phyloP scores from a whole-genome alignment of 768 basidiomycete genomes.

The Boletellus ananiceps region DNA sequence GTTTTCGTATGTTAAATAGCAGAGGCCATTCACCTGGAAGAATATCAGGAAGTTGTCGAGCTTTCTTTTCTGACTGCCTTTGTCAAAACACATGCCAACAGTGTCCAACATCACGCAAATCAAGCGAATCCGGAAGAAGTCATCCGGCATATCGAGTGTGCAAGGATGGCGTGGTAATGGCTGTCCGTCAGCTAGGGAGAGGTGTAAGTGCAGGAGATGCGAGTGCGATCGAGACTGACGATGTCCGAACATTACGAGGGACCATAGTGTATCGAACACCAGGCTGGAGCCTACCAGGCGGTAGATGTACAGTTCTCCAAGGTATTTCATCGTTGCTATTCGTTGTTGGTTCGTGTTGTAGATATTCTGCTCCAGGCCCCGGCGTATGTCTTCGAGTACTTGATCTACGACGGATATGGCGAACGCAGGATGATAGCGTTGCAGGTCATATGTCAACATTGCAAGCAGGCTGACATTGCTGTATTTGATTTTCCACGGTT shows the following conservation, averaged over 20 bases:
- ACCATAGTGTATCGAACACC: slow-evolving; percentile 93
- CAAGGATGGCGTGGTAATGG: slow-evolving; percentile 75
- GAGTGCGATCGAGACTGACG: slow-evolving; percentile 49
- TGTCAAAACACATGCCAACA: slow-evolving; percentile 97
- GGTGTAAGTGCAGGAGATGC: slow-evolving; percentile 10
- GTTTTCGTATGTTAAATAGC: background rate
- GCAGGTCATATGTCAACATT: slow-evolving; percentile 92
- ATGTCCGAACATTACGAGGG: slow-evolving; percentile 91
- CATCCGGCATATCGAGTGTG: slow-evolving; percentile 86
- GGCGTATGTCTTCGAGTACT: slow-evolving; percentile 86
- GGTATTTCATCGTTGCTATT: slow-evolving; percentile 87
- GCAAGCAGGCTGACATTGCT: slow-evolving; percentile 85
- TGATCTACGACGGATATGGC: slow-evolving; percentile 88
- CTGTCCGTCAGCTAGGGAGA: slow-evolving; percentile 71
- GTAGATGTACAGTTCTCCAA: slow-evolving; percentile 97
- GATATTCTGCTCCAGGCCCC: slow-evolving; percentile 89
- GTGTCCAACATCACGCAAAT: slow-evolving; percentile 92
- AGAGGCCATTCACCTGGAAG: slow-evolving; percentile 68
- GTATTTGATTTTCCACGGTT: slow-evolving; percentile 97
- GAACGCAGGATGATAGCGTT: slow-evolving; percentile 89
- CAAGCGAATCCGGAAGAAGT: slow-evolving; percentile 91
- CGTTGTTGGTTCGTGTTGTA: slow-evolving; percentile 95
- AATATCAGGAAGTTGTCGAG: slow-evolving; percentile 88
- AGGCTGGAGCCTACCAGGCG: slow-evolving; percentile 83
- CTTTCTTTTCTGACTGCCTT: slow-evolving; percentile 87